Base-by-base conservation (phyloP, 176 grass and related monocot genomes). In the Microstegium vimineum region DNA sequence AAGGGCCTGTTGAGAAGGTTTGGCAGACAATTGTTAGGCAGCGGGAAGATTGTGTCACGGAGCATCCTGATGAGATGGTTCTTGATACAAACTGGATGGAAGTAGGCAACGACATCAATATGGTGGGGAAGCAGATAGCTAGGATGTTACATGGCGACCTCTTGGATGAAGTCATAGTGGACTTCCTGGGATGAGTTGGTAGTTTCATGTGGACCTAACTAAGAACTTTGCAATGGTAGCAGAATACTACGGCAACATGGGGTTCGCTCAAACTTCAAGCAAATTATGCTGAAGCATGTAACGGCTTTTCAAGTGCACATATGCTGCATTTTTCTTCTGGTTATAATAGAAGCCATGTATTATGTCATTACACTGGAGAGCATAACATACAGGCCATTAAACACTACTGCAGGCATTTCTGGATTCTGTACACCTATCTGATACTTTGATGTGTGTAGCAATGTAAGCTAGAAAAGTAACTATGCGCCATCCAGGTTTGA, bases 1-100 rank as follows among this genome's bases (percentile, higher is more conserved):
- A 94, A 77, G 90, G 93, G 22, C 85, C 88, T 31, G 69, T 87
- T 77, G 87, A 94, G 85, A 91, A 83, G 69, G 87, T 87, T 63
- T 87, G 87, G 84, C 87, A 92, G 40, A 81, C 37, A 20, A 80
- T 94, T 36, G 63, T 75, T 35, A 90, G 64, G 77, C 84, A 74
- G 76, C 64, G 49, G 56, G 62, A 92, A 80, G 85, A 92, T 28
- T 67, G 69, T 66, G 43, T 51, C 9, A 27, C 31, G 35, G 75
- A 37, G 40, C 10, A 83, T 69, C 84, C 74, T 13, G 86, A 88
- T 71, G 80, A 77, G 41, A 92, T 81, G 82, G 90, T 92, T 79
- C 75, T 94, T 41, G 87, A 92, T 83, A 1, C 69, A 63, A 85
- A 82, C 25, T 92, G 90, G 90, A 54, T 85, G 68, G 49, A 92